Conservation (phyloP, 2,329 filamentous ascomycete species). For the Aspergillus fumigatiaffinis region DNA sequence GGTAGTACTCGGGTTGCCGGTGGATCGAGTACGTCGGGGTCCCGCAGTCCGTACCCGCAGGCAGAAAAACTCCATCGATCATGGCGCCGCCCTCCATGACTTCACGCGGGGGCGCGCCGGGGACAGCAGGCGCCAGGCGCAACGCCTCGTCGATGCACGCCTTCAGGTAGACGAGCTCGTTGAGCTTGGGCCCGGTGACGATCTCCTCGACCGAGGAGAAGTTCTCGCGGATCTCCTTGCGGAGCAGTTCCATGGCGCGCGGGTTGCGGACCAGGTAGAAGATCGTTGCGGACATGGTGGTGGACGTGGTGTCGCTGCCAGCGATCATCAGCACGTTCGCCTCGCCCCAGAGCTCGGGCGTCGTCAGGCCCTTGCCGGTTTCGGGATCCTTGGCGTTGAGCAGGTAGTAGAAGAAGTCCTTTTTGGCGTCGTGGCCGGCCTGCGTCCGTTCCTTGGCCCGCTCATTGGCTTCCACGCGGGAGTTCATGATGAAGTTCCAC, state of each 20-base stretch:
- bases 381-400: conserved; percentile 68
- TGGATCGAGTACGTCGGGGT: conserved; percentile 66
- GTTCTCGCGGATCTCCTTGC: conserved; percentile 32
- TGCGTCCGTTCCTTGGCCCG: conserved; percentile 55
- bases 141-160: conserved; percentile 42
- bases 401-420: conserved; percentile 73
- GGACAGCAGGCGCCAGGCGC: conserved; percentile 38
- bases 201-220: conserved; percentile 39
- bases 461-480: conserved; percentile 62
- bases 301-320: conserved; percentile 69
- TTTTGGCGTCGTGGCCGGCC: conserved; percentile 62
- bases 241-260: conserved; percentile 27
- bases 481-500: conserved; percentile 68
- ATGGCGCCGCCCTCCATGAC: conserved; percentile 36
- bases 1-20: conserved; percentile 62
- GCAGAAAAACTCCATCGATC: conserved; percentile 36
- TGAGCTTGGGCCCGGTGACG: conserved; percentile 30
- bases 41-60: conserved; percentile 58
- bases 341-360: conserved; percentile 66
- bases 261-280: conserved; percentile 40
- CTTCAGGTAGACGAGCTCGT: conserved; percentile 37
- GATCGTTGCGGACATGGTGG: conserved; percentile 47
- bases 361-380: conserved; percentile 63
- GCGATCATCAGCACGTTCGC: conserved; percentile 69
- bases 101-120: conserved; percentile 36